These are phyloP conservation scores for Dujonia santamariae DNA, from an alignment of 1,139 yeast genomes.

Conservation along the genomic window DNA sequence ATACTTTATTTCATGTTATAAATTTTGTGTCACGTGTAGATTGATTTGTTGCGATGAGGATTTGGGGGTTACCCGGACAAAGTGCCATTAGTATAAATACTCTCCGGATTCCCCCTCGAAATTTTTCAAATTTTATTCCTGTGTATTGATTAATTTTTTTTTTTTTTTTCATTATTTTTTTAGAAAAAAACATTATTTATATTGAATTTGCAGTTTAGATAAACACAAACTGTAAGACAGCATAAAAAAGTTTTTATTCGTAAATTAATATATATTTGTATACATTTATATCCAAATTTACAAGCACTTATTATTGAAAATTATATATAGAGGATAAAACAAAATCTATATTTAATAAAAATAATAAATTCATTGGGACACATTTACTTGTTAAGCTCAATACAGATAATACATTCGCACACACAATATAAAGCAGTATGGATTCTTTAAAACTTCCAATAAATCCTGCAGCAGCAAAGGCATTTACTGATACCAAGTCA, in stretches of 20 bases:
- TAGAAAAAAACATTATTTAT: slow-evolving; percentile 5
- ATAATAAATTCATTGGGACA: slow-evolving; percentile 26
- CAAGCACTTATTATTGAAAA: neutral
- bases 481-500: slow-evolving; percentile 67
- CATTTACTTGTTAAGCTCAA: slow-evolving; percentile 43
- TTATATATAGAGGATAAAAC: neutral
- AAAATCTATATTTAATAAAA: neutral
- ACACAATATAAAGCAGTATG: slow-evolving; percentile 32
- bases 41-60: neutral
- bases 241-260: slow-evolving; percentile 1
- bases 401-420: neutral
- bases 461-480: slow-evolving; percentile 78
- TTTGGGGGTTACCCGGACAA: slow-evolving; percentile 26
- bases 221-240: slow-evolving; percentile 3
- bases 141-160: slow-evolving; percentile 9
- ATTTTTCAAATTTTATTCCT: slow-evolving; percentile 4
- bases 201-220: slow-evolving; percentile 1
- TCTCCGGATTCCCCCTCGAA: slow-evolving; percentile 14
- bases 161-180: slow-evolving; percentile 5
- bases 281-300: neutral
- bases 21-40: no score
- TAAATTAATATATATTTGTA: neutral
- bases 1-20: no score
- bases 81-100: slow-evolving; percentile 23
- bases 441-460: slow-evolving; percentile 75